Evolutionary conservation across 176 grass and related monocot species (phyloP).

Genomic region (Avena sativa): DNA sequence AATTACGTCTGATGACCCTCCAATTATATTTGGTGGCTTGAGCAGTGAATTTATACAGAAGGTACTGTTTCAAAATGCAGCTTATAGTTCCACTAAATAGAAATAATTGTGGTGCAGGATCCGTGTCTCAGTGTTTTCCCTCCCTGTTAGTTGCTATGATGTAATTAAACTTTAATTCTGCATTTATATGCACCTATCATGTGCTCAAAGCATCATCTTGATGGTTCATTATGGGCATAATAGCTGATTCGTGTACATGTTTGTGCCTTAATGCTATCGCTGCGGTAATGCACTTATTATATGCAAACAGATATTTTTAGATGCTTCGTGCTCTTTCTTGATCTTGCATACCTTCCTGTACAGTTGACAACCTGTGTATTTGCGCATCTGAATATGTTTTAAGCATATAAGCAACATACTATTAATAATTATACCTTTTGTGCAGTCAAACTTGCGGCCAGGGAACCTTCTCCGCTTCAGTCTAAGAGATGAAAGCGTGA

Average conservation of each 20-base stretch:
- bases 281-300: background rate
- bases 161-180: background rate
- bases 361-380: conserved; percentile 3
- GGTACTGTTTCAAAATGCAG: conserved; percentile 52
- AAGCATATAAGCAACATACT: conserved; percentile 9
- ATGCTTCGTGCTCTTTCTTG: background rate
- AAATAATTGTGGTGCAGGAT: background rate
- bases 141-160: background rate
- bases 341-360: background rate
- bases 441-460: conserved; percentile 66
- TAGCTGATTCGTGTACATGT: background rate
- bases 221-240: background rate
- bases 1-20: conserved; percentile 88
- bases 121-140: background rate
- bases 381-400: conserved; percentile 13
- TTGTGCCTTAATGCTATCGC: background rate
- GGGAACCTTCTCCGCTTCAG: conserved; percentile 82
- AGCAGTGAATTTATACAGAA: conserved; percentile 73
- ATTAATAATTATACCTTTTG: conserved; percentile 16
- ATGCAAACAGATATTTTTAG: background rate
- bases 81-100: conserved; percentile 35
- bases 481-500: conserved; percentile 85
- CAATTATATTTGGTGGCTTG: conserved; percentile 72
- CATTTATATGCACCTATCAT: background rate
- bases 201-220: background rate